phyloP scores from a whole-genome alignment of 169 alveolate genomes.

The Eimeria necatrix region DNA sequence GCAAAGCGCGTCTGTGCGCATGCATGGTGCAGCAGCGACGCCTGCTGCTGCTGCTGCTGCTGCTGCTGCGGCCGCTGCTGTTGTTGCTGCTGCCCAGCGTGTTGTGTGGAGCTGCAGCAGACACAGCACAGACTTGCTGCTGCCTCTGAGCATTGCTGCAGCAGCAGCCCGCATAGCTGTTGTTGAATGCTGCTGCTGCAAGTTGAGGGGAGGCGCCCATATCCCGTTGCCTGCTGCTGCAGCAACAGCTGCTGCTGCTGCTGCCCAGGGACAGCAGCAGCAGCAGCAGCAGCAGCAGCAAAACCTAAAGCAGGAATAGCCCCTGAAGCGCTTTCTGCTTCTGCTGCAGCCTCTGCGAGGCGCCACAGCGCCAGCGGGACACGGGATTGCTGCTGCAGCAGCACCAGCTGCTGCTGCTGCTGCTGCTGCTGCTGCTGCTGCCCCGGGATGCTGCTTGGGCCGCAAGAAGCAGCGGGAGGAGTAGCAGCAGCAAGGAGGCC shows the following conservation, averaged over 20 bases:
- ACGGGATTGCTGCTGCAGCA: neutral
- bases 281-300: conserved; percentile 19
- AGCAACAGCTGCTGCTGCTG: conserved; percentile 10
- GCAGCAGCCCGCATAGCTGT: conserved; percentile 11
- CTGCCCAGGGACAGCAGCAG: conserved; percentile 11
- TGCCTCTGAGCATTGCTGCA: conserved; percentile 56
- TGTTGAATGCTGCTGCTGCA: conserved; percentile 21
- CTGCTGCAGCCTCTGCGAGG: conserved; percentile 25
- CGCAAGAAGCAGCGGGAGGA: neutral
- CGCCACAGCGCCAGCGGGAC: neutral
- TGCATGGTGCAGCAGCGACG: neutral
- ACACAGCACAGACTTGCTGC: conserved; percentile 26
- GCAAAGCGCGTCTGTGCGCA: conserved; percentile 31
- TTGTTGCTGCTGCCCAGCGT: conserved; percentile 31
- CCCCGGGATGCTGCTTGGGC: neutral
- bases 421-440: conserved; percentile 29
- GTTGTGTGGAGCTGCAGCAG: neutral
- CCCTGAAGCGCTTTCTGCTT: neutral
- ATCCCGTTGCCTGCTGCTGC: neutral
- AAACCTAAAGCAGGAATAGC: too few relatives aligned
- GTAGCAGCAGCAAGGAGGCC: neutral
- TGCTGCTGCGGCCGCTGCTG: conserved; percentile 31
- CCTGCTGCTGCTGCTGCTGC: conserved; percentile 54
- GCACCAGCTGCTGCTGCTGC: conserved; percentile 19
- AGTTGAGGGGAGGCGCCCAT: neutral